These are phyloP conservation scores for Blastobotrys persicus DNA, from an alignment of 1,139 yeast genomes.

Conservation along the genomic window DNA sequence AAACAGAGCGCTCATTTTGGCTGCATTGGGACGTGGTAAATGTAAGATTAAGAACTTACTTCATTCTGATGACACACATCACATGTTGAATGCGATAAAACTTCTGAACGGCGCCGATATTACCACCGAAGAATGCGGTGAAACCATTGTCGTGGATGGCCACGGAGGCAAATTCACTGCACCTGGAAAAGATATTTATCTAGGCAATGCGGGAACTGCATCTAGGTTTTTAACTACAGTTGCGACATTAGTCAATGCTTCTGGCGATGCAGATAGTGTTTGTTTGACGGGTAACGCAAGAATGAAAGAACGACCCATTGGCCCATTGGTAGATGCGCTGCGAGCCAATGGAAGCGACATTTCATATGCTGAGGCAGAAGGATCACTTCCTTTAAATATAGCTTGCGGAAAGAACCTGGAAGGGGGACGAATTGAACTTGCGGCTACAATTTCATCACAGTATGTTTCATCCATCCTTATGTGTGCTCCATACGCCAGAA, in stretches of 20 bases:
- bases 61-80: constrained; percentile 93
- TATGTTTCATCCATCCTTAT: constrained; percentile 93
- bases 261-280: constrained; percentile 48
- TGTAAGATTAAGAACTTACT: constrained; percentile 80
- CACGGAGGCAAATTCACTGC: constrained; percentile 75
- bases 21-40: constrained; percentile 85
- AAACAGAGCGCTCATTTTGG: constrained; percentile 87
- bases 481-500: constrained; percentile 96
- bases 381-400: constrained; percentile 83
- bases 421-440: constrained; percentile 91
- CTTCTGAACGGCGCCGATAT: constrained; percentile 79
- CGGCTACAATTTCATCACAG: constrained; percentile 96
- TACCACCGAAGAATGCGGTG: constrained; percentile 75
- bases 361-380: constrained; percentile 66
- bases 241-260: constrained; percentile 66
- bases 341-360: constrained; percentile 73
- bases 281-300: constrained; percentile 89
- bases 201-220: constrained; percentile 98
- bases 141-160: constrained; percentile 82
- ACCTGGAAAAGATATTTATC: constrained; percentile 61
- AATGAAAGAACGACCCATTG: constrained; percentile 98
- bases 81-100: constrained; percentile 86
- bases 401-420: constrained; percentile 66
- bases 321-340: constrained; percentile 91
- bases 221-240: constrained; percentile 91